These are phyloP conservation scores for Backusella luteola DNA, from an alignment of 192 early-diverging fungal species.

Conservation along the genomic window DNA sequence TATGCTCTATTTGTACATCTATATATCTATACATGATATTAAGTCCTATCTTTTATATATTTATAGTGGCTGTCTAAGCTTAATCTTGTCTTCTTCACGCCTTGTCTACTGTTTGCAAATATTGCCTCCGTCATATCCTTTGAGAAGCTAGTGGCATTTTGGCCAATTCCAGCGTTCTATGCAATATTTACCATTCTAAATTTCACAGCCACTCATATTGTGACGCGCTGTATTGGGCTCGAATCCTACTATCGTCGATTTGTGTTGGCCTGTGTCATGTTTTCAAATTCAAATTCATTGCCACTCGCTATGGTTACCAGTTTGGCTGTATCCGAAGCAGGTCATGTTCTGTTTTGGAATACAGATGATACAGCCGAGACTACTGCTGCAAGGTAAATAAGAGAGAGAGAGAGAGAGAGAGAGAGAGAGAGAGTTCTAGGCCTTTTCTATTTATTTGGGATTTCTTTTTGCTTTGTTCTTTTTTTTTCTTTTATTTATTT, in stretches of 20 bases:
- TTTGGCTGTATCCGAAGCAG: constrained; percentile 50
- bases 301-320: constrained; percentile 70
- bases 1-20: neutral
- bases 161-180: constrained; percentile 67
- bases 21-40: neutral
- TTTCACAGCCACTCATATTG: constrained; percentile 37
- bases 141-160: constrained; percentile 61
- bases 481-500: neutral
- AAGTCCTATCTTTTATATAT: neutral
- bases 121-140: constrained; percentile 69
- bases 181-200: constrained; percentile 34
- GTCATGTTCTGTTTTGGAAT: constrained; percentile 41
- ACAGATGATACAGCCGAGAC: constrained; percentile 41
- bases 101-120: constrained; percentile 71
- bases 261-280: constrained; percentile 64
- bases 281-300: constrained; percentile 72
- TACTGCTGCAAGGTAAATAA: constrained; percentile 46
- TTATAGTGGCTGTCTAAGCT: constrained; percentile 53
- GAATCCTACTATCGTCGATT: constrained; percentile 56
- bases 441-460: neutral
- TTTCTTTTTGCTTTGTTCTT: neutral
- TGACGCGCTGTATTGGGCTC: constrained; percentile 42
- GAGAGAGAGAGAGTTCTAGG: neutral
- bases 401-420: neutral
- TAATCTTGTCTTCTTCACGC: constrained; percentile 74